A percentile compares a stretch with the other conserved stretches of the same genome.
phyloP scores from a whole-genome alignment of 495 filamentous ascomycete genomes.

The Hypomontagnella monticulosa region DNA sequence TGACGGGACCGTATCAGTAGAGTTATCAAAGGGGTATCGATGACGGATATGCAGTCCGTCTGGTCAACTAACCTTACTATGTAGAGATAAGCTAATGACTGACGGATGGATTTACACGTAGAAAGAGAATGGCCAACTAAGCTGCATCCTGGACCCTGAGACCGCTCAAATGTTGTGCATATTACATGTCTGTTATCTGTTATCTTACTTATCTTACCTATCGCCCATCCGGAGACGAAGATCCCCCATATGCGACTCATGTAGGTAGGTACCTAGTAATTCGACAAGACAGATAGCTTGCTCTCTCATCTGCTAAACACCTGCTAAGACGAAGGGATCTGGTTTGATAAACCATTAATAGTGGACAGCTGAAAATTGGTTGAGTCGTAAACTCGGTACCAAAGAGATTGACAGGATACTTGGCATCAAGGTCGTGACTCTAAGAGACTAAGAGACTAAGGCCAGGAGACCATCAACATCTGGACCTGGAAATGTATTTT shows the following conservation, averaged over 20 bases:
- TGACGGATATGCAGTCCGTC: background rate
- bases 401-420: background rate
- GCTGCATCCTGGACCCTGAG: conserved; percentile 6
- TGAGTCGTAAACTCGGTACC: conserved; percentile 1
- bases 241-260: conserved; percentile 17
- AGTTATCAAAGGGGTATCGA: conserved; percentile 21
- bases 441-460: too few species aligned
- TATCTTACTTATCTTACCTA: background rate
- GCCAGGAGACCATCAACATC: background rate
- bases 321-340: conserved; percentile 2
- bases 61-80: too few species aligned
- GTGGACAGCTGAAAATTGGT: conserved; percentile 19
- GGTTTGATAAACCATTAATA: conserved; percentile 1
- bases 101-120: conserved; percentile 33
- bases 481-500: background rate
- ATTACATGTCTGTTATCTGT: conserved; percentile 11
- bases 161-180: conserved; percentile 37
- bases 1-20: conserved; percentile 6
- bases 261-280: conserved; percentile 22
- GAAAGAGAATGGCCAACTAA: background rate
- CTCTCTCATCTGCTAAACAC: conserved; percentile 3
- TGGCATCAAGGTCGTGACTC: background rate
- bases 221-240: conserved; percentile 11
- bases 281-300: background rate
- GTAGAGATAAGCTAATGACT: conserved; percentile 6